Conservation (phyloP, 1,284 basidiomycete genomes). For the Thecaphora frezii region DNA sequence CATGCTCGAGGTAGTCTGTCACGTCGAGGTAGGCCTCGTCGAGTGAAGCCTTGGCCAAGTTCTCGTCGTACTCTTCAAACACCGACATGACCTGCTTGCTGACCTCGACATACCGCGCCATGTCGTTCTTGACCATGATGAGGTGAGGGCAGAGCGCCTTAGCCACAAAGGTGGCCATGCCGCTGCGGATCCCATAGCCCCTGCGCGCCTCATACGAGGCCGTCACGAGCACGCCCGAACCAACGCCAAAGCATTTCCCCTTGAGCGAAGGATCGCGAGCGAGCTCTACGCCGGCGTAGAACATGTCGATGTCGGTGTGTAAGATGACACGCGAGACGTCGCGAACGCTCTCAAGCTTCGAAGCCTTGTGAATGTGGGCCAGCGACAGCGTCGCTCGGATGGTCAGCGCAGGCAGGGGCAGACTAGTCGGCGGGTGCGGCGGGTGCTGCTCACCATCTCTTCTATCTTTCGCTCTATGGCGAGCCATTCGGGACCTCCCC, state of each 20-base stretch:
- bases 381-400: too few species aligned
- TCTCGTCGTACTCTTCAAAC: conserved; percentile 76
- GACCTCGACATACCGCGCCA: conserved; percentile 54
- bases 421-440: too few species aligned
- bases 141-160: conserved; percentile 90
- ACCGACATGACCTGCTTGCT: conserved; percentile 61
- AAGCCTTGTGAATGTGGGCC: conserved; percentile 62
- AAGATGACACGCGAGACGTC: conserved; percentile 82
- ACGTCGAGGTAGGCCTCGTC: conserved; percentile 79
- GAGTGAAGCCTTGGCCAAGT: conserved; percentile 75
- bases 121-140: conserved; percentile 67
- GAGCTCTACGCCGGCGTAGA: conserved; percentile 63
- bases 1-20: conserved; percentile 72
- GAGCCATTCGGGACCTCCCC: conserved; percentile 32
- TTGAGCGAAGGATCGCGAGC: conserved; percentile 75
- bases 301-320: conserved; percentile 67
- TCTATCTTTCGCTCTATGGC: conserved; percentile 40
- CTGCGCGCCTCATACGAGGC: conserved; percentile 51
- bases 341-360: conserved; percentile 73
- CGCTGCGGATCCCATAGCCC: conserved; percentile 70
- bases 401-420: too few species aligned
- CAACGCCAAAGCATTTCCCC: conserved; percentile 62
- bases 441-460: conserved; percentile 9
- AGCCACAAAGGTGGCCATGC: conserved; percentile 76
- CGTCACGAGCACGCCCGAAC: conserved; percentile 52